Percentiles rank a stretch among this genome's conserved stretches.
phyloP scores from a whole-genome alignment of 2,329 filamentous ascomycete genomes.

The Colletotrichum eremochloae region DNA sequence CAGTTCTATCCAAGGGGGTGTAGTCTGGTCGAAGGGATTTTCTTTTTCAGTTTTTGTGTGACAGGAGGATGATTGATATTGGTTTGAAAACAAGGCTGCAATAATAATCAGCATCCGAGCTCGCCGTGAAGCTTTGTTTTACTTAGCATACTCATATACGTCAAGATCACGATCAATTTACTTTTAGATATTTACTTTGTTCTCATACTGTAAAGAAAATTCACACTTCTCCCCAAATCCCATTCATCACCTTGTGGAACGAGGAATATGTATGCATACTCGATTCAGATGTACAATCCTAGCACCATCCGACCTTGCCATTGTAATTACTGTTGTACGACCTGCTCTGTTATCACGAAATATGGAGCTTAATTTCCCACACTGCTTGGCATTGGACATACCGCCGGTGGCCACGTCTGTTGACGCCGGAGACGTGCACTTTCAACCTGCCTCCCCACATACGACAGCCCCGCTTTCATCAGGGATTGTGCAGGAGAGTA shows the following conservation, averaged over 20 bases:
- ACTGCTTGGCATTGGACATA: too few species aligned
- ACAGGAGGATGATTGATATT: neutral
- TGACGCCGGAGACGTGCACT: neutral
- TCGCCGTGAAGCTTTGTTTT: neutral
- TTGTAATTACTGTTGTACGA: too few species aligned
- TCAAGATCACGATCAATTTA: neutral
- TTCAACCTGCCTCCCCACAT: neutral
- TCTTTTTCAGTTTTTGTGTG: neutral
- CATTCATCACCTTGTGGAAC: too few species aligned
- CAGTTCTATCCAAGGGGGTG: too few species aligned
- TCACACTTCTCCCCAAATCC: too few species aligned
- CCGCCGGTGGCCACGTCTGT: neutral
- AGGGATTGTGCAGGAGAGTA: neutral
- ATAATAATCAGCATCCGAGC: neutral
- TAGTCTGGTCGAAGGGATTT: neutral
- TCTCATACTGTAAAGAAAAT: neutral
- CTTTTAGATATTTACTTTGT: neutral
- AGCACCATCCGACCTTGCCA: too few species aligned
- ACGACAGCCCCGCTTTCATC: neutral
- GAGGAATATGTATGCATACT: too few species aligned
- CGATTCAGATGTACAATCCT: too few species aligned
- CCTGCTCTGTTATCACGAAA: too few species aligned
- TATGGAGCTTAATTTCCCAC: too few species aligned
- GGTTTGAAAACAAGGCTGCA: too few species aligned
- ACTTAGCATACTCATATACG: accelerated